Base-by-base conservation (phyloP, 352 stramenopile species). In the Pythium phragmiticola region DNA sequence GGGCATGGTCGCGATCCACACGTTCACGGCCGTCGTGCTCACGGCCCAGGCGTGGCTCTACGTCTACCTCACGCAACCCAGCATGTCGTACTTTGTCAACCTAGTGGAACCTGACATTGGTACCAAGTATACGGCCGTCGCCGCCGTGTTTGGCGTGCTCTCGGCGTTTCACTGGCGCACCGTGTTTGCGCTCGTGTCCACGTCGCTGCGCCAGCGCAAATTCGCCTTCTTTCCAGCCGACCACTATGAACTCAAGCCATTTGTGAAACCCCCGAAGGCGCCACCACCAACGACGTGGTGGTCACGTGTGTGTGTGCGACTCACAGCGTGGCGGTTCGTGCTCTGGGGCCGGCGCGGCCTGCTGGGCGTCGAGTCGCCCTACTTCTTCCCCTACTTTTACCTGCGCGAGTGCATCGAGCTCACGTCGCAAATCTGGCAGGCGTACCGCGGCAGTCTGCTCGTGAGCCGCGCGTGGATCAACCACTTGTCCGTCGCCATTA, bases 1-100 rank as follows among this genome's bases (percentile, higher is more conserved):
- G 55, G 65, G 16, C 7, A 63, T 71, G 65, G 52, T 71, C 4
- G 48, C 47, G 4, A 43, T 71, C 52, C 65, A 72, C 43, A 57
- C 34, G 21, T 26, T 57, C 45, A 75, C 68, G 14, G 68, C 57
- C 6, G 48, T 61, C 14, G 57, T 68, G 37, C 60, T 77, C 21
- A 47, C 60, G 34, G 23, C 51, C 7, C 55, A 62, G n/a, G 55
- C 60, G 28, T 28, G 57, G 2, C 39, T 77, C 19, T 75, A 75
- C 58, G 41, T 61, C 46, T 75, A 65, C 54, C 68, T 75, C 28
- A 56, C 66, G 14, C 30, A 68, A 2, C 71, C 71, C 17, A 66
- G 57, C 49, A 57, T 75, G 56, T 41, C 56, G 33, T 75, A 75
- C 55, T 77, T 60, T 16, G 64, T 61, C 56, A 68, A 77, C 28